Evolutionary conservation across 2,329 filamentous ascomycete species (phyloP).

Genomic region (Alternaria alternata): DNA sequence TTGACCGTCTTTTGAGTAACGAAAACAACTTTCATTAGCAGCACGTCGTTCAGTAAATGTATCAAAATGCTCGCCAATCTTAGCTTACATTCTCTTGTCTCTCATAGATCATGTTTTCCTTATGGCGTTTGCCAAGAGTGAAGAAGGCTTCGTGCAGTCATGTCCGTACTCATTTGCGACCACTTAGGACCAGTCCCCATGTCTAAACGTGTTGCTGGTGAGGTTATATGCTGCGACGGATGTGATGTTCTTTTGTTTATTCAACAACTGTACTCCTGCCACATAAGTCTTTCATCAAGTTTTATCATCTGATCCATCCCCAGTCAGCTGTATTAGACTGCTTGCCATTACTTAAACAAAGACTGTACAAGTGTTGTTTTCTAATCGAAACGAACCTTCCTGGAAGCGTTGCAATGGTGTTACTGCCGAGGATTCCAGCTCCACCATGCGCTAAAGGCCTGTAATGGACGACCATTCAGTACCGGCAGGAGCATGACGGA

Average conservation of each 20-base stretch:
- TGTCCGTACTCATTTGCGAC: not conserved
- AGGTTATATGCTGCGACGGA: not conserved
- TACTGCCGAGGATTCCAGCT: not conserved
- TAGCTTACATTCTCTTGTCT: not conserved
- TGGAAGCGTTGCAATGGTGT: no score
- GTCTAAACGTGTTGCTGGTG: not conserved
- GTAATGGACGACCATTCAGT: not conserved
- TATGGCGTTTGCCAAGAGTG: not conserved
- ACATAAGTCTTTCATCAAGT: not conserved
- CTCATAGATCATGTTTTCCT: not conserved
- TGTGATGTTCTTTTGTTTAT: not conserved
- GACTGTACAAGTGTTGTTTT: not conserved
- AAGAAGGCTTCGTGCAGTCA: not conserved
- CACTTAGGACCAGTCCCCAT: not conserved
- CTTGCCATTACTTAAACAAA: not conserved
- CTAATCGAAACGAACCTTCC: not conserved
- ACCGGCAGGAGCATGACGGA: not conserved
- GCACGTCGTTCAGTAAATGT: not conserved
- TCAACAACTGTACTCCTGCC: not conserved
- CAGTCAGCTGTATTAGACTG: not conserved
- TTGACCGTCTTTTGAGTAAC: not conserved
- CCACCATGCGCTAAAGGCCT: not conserved
- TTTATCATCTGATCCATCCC: not conserved
- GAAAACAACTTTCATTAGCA: not conserved
- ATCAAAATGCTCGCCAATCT: not conserved